Percentiles rank a stretch among this genome's conserved stretches.
phyloP scores from a whole-genome alignment of 2,329 filamentous ascomycete species.

The Fusarium tuaranense region DNA sequence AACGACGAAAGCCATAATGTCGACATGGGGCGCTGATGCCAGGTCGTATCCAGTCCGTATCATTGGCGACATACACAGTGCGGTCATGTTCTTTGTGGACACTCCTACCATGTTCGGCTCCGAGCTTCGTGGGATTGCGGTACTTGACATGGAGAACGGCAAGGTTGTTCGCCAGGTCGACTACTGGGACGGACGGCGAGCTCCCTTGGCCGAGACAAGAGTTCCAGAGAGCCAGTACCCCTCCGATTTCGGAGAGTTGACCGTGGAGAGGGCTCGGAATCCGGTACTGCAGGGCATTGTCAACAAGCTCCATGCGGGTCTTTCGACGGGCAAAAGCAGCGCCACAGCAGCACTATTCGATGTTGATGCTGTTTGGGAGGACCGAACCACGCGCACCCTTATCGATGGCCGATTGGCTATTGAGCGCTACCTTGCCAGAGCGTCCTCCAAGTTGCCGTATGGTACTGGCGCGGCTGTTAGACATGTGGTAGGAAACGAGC shows the following conservation, averaged over 20 bases:
- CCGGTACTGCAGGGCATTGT: neutral
- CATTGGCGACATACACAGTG: neutral
- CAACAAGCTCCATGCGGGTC: neutral
- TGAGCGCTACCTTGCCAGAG: neutral
- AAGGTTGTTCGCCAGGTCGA: neutral
- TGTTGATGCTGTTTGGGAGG: neutral
- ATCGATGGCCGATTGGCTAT: neutral
- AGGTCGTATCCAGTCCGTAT: neutral
- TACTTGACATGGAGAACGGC: neutral
- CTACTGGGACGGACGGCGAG: neutral
- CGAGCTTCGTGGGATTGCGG: neutral
- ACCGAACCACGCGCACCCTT: neutral
- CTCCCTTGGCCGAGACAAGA: neutral
- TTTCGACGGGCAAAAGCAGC: neutral
- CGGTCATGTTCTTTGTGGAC: neutral
- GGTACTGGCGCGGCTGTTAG: neutral
- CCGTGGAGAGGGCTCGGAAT: neutral
- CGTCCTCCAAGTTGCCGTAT: neutral
- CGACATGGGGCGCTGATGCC: neutral
- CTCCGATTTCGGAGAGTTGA: neutral
- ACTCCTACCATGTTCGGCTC: neutral
- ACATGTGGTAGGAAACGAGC: neutral
- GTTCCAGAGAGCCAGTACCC: neutral
- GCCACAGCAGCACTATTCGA: neutral
- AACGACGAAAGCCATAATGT: neutral